Base-by-base conservation (phyloP, 768 basidiomycete genomes). In the Basidioascus undulatus region DNA sequence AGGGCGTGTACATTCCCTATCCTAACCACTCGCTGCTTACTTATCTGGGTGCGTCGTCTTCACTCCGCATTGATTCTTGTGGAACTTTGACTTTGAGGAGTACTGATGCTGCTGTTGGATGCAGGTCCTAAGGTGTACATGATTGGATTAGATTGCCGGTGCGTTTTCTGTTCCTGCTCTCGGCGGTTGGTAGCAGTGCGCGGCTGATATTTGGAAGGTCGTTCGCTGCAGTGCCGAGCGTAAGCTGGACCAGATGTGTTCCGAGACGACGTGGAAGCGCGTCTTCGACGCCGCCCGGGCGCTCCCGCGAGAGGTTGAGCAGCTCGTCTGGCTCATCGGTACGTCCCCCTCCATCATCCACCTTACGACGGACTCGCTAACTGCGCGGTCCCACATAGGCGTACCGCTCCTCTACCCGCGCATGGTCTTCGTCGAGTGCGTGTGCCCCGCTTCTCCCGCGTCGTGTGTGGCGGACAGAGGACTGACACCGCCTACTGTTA, bases 241-340 rank as follows among this genome's bases (percentile, higher is more conserved):
- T 40, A 78, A 63, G 55, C 73, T 75, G 50, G 65, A 72, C 26
- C 76, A 74, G 58, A 74, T 96, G 6, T 86, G 81, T 57, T 76
- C 82, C 44, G 55, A 57, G 25, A 51, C 55, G 26, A 67, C 89
- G 47, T 96, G 96, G 58, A 56, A 65, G 35, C 74, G 69, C 34
- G 66, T 76, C 6, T 83, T 89, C 51, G 59, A 62, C 11, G 64
- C 72, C 26, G 53, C 92, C 33, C 53, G 60, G 25, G 56, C 60
- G 41, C 51, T 89, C 16, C 81, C 86, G 4, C 44, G 57, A 2
- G 59, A 60, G 1, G 70, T 83, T 7, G 72, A 89, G 47, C 92
- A 96, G 54, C 53, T 98, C 11, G 64, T 89, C 27, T 60, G 96
- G 32, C 78, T 80, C 49, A 53, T 86, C 19, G 87, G 87, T 68